Evolutionary conservation across 2,329 filamentous ascomycete species (phyloP), one percentile per base, ranked within the genome.

Genomic region (Trichophyton rubrum): DNA sequence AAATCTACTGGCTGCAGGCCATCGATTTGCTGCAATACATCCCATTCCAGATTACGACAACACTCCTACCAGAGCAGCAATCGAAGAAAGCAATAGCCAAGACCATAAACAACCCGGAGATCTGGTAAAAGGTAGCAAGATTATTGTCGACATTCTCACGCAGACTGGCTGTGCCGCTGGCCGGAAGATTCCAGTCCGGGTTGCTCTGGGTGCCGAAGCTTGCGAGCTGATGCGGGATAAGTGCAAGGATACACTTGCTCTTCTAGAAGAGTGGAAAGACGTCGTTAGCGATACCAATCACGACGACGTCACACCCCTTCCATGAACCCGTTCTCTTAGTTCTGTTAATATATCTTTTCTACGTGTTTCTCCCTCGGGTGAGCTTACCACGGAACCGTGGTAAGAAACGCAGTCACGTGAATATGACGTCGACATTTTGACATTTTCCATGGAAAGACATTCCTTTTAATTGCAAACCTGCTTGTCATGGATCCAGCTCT

Each of bases 61-160:
- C 15, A 61, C 63, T n/a, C 33, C 63, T 13, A 61, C 55, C n/a
- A 41, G 58, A 9, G 53, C 56, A n/a, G 49, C 40, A 7, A 40
- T 59, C 38, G 53, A 62, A 20, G n/a, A 24, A 9, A 53, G 82
- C 35, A 67, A 69, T 2, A 47, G 51, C 2, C 69, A 70, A 9
- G 70, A 83, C 62, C 73, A 78, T 15, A 76, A 78, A 0, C 82
- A 85, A 70, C 76, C 73, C 0, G 83, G 83, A 0, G 81, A 85
- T 66, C 75, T 81, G 2, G 70, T 69, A 17, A 84, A 84, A 72
- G 83, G 79, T 0, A 71, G 73, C 6, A 74, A 71, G 60, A 75
- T 81, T 0, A 72, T 83, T 30, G 75, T 85, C 3, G 82, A 86
- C 64, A 72, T 82, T 13, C 64, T 86, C 64, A 83, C 79, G 6